These are phyloP conservation scores for Prunus mume DNA, from an alignment of 306 rosid species.

Conservation along the genomic window DNA sequence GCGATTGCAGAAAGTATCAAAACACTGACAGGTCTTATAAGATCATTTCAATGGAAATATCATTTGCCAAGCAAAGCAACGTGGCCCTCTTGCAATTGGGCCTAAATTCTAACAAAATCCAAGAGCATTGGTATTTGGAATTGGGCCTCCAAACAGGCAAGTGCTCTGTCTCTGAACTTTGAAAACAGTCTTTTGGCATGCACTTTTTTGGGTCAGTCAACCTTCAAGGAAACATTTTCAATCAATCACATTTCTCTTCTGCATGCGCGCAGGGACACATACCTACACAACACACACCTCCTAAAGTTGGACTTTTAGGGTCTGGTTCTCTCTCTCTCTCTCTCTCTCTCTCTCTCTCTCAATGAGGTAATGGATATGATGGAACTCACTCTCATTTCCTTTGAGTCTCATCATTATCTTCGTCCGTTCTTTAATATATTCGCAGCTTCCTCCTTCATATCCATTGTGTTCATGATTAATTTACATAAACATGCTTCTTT, in stretches of 20 bases:
- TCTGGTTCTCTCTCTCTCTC: not conserved
- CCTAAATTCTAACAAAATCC: not conserved
- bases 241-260: not conserved
- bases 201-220: not conserved
- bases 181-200: not conserved
- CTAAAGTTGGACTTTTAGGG: not conserved
- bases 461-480: not conserved
- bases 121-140: not conserved
- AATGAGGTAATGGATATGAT: constrained; percentile 8
- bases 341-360: not conserved
- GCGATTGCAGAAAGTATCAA: not conserved
- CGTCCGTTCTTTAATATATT: not conserved
- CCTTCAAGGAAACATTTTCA: not conserved
- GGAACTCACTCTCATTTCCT: constrained; percentile 10
- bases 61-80: too few relatives aligned
- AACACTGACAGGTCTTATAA: not conserved
- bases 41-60: too few relatives aligned
- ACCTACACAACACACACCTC: not conserved
- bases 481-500: not conserved
- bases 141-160: not conserved
- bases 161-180: too few relatives aligned
- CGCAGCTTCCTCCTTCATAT: not conserved
- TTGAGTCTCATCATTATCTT: constrained; percentile 17
- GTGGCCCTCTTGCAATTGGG: not conserved
- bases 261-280: not conserved